A percentile compares a stretch with the other conserved stretches of the same genome.
Evolutionary conservation across 164 flowering plant species (phyloP).

Genomic region (Akebia trifoliata): DNA sequence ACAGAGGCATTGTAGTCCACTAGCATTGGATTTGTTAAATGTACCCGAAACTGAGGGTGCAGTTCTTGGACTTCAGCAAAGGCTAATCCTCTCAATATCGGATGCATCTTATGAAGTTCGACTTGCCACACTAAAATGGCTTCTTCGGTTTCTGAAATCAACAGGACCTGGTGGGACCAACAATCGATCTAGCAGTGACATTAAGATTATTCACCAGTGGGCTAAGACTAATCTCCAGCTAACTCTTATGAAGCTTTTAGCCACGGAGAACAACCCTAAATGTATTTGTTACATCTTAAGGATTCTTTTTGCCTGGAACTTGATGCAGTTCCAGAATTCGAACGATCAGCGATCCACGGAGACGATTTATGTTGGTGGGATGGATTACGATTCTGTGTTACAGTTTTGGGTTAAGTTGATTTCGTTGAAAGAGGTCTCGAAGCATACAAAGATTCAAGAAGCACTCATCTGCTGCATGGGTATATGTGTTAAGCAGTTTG

Average conservation of each 20-base stretch:
- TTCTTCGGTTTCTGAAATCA: constrained; percentile 47
- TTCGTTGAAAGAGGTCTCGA: constrained; percentile 45
- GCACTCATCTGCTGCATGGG: constrained; percentile 79
- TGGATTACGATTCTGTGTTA: constrained; percentile 49
- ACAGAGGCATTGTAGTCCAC: constrained; percentile 13
- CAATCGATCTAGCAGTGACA: constrained; percentile 22
- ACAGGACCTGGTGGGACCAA: constrained; percentile 14
- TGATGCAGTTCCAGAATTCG: constrained; percentile 36
- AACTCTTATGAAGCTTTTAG: constrained; percentile 45
- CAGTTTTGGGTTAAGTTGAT: constrained; percentile 65
- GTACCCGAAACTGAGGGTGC: constrained; percentile 23
- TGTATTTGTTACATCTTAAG: constrained; percentile 70
- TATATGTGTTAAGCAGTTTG: constrained; percentile 53
- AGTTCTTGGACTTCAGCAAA: constrained; percentile 36
- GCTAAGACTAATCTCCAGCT: constrained; percentile 48
- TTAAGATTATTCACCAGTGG: constrained; percentile 36
- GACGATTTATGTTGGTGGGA: constrained; percentile 39
- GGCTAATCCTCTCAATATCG: constrained; percentile 45
- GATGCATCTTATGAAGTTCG: constrained; percentile 85
- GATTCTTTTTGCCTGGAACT: constrained; percentile 71
- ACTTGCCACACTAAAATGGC: constrained; percentile 79
- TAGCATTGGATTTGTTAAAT: constrained; percentile 17
- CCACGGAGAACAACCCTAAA: constrained; percentile 60
- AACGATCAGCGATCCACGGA: constrained; percentile 13
- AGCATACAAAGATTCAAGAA: constrained; percentile 62